Percentiles rank a stretch among this genome's conserved stretches.
Conservation (phyloP, 179 eudicot species). For the Beta macrorhiza region DNA sequence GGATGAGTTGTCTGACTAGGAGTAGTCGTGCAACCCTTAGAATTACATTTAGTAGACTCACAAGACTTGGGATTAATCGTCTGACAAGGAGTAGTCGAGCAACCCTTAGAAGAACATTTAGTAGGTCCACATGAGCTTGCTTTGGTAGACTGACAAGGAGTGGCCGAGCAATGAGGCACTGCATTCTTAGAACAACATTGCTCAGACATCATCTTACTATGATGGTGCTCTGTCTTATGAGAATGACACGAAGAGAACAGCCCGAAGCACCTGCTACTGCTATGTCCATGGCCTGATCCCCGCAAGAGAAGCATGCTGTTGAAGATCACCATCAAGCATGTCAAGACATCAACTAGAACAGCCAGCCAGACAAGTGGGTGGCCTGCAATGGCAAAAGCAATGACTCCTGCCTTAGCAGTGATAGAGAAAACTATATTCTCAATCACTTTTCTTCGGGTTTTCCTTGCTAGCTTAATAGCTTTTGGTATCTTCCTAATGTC, state of each 20-base stretch:
- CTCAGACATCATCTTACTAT: not conserved
- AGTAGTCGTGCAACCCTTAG: not conserved
- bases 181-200: slow-evolving; percentile 21
- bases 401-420: slow-evolving; percentile 54
- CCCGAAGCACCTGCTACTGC: slow-evolving; percentile 15
- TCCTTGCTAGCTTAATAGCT: slow-evolving; percentile 56
- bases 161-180: slow-evolving; percentile 10
- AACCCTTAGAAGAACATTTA: slow-evolving; percentile 13
- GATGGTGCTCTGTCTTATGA: slow-evolving; percentile 29
- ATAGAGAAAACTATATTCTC: slow-evolving; percentile 66
- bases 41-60: not conserved
- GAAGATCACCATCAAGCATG: slow-evolving; percentile 69
- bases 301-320: slow-evolving; percentile 81
- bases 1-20: not conserved
- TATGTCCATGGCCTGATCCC: slow-evolving; percentile 33
- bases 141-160: slow-evolving; percentile 15
- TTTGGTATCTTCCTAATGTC: slow-evolving; percentile 72
- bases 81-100: slow-evolving; percentile 15
- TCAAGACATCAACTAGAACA: slow-evolving; percentile 69
- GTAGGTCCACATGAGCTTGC: not conserved
- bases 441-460: slow-evolving; percentile 51
- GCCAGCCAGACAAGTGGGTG: slow-evolving; percentile 93
- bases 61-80: not conserved
- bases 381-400: slow-evolving; percentile 66
- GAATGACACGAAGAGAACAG: slow-evolving; percentile 23